Evolutionary conservation across 139 green algal species (phyloP).

Genomic region (Haematococcus lacustris): DNA sequence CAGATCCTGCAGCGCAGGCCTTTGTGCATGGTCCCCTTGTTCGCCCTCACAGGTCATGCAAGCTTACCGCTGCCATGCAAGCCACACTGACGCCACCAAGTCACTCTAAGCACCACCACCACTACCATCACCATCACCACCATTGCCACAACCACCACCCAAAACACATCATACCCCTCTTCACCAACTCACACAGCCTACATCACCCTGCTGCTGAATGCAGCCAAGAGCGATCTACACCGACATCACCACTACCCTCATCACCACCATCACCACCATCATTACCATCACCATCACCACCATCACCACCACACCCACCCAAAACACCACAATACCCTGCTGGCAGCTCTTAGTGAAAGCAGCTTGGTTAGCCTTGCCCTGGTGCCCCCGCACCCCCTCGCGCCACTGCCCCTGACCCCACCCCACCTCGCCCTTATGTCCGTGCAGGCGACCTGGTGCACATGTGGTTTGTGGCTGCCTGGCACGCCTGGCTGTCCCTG

Average conservation of each 20-base stretch:
- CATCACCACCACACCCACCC: neutral
- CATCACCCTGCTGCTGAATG: neutral
- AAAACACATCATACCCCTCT: neutral
- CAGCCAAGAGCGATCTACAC: neutral
- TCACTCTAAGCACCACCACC: neutral
- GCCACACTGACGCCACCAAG: neutral
- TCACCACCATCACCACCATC: neutral
- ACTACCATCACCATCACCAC: neutral
- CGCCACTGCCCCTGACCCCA: too few relatives aligned
- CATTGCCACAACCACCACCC: neutral
- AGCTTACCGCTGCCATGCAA: neutral
- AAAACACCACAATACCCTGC: neutral
- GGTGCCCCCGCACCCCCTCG: too few relatives aligned
- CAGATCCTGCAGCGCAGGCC: constrained; percentile 6
- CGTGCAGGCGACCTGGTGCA: neutral
- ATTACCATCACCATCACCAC: neutral
- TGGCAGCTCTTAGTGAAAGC: neutral
- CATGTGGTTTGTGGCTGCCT: constrained; percentile 8
- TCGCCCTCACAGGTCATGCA: neutral
- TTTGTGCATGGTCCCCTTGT: constrained; percentile 6
- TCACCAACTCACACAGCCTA: neutral
- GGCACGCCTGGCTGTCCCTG: constrained; percentile 8
- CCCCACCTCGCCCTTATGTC: too few relatives aligned
- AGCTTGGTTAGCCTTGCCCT: neutral
- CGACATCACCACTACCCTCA: neutral